These are phyloP conservation scores for Phytophthora citrophthora DNA, from an alignment of 352 stramenopile genomes.

Conservation along the genomic window DNA sequence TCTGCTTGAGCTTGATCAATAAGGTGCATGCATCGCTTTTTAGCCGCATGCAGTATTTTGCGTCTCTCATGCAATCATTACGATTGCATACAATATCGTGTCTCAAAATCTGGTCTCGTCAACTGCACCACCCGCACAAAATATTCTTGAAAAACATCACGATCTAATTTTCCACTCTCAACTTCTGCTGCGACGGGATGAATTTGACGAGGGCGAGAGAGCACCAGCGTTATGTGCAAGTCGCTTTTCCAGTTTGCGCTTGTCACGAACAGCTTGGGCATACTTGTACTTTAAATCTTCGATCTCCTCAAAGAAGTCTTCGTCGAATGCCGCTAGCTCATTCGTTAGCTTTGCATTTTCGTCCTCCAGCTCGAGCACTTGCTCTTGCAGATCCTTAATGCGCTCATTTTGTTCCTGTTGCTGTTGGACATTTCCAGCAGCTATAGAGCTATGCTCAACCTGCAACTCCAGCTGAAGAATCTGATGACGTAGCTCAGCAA, in stretches of 20 bases:
- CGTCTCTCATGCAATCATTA: too few relatives aligned
- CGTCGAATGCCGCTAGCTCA: constrained; percentile 91
- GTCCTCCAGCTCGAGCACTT: constrained; percentile 53
- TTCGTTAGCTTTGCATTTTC: constrained; percentile 80
- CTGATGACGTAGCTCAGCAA: constrained; percentile 22
- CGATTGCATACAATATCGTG: too few relatives aligned
- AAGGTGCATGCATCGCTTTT: too few relatives aligned
- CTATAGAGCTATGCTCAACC: constrained; percentile 15
- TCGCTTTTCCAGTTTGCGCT: constrained; percentile 61
- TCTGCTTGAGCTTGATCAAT: too few relatives aligned
- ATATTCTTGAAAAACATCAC: too few relatives aligned
- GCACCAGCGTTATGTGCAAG: constrained; percentile 20
- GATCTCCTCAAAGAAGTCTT: constrained; percentile 97
- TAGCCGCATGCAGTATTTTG: too few relatives aligned
- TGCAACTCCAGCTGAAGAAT: constrained; percentile 31
- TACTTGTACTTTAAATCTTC: constrained; percentile 97
- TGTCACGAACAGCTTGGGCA: constrained; percentile 83
- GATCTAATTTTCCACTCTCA: background rate
- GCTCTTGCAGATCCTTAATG: constrained; percentile 48
- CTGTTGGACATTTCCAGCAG: constrained; percentile 3
- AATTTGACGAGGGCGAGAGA: constrained; percentile 13
- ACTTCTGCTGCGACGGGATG: constrained; percentile 23
- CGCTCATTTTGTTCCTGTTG: constrained; percentile 16
- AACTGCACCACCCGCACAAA: too few relatives aligned
- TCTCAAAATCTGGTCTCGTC: too few relatives aligned